Percentiles rank a stretch among this genome's conserved stretches.
Evolutionary conservation across 2,329 filamentous ascomycete genomes (phyloP).

Genomic region (Aspergillus udagawae): DNA sequence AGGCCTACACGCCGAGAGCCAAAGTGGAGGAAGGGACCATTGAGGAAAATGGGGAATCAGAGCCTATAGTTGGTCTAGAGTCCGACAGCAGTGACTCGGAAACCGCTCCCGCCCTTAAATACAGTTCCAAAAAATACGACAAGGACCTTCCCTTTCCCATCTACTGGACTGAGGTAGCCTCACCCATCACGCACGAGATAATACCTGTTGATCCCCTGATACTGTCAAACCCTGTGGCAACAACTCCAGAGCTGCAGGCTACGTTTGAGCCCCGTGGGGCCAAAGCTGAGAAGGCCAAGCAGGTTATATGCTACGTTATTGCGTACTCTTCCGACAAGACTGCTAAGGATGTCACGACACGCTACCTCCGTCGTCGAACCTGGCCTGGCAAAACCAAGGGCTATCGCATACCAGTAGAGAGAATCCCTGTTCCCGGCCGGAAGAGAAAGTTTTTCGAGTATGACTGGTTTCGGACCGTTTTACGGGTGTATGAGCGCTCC

Average conservation of each 20-base stretch:
- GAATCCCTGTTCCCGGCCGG: constrained; percentile 72
- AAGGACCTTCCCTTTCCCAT: constrained; percentile 76
- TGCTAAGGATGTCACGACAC: constrained; percentile 89
- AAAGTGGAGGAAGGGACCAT: constrained; percentile 9
- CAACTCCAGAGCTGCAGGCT: constrained; percentile 66
- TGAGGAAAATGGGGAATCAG: constrained; percentile 6
- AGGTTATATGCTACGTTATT: constrained; percentile 85
- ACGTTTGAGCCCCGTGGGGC: constrained; percentile 77
- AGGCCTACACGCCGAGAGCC: constrained; percentile 61
- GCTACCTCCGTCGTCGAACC: constrained; percentile 77
- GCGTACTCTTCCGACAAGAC: constrained; percentile 79
- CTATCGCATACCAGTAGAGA: constrained; percentile 71
- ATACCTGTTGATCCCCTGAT: constrained; percentile 75
- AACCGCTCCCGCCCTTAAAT: constrained; percentile 25
- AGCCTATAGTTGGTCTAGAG: constrained; percentile 17
- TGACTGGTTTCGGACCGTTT: constrained; percentile 83
- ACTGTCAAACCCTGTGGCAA: constrained; percentile 62
- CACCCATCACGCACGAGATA: constrained; percentile 73
- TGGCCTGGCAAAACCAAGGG: constrained; percentile 90
- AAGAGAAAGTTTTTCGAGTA: constrained; percentile 73
- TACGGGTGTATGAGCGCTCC: constrained; percentile 66
- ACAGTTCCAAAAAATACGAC: constrained; percentile 58
- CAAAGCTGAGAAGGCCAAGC: constrained; percentile 79
- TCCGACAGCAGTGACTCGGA: constrained; percentile 17
- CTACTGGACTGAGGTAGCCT: constrained; percentile 91